A percentile compares a stretch with the other conserved stretches of the same genome.
Conservation (phyloP, 2,329 filamentous ascomycete species). For the Phoma sp. region DNA sequence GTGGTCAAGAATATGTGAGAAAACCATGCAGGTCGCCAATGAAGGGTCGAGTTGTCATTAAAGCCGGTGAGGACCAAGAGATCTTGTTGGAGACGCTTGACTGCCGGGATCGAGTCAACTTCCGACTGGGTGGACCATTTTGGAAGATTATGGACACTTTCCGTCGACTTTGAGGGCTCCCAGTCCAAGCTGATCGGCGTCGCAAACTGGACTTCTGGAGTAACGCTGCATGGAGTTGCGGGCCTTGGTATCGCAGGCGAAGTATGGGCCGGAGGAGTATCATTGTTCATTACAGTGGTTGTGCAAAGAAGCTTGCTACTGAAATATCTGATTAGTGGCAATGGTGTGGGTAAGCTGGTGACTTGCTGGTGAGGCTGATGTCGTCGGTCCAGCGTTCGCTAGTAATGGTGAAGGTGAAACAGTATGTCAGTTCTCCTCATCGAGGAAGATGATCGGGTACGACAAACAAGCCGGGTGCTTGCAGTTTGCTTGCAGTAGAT, state of each 20-base stretch:
- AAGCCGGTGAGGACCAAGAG: slow-evolving; percentile 38
- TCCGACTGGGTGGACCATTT: slow-evolving; percentile 23
- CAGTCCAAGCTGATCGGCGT: background rate
- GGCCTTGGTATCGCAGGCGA: background rate
- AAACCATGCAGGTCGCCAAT: slow-evolving; percentile 43
- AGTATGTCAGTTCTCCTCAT: background rate
- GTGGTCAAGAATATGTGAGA: background rate
- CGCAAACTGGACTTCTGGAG: background rate
- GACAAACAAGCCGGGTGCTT: slow-evolving; percentile 1
- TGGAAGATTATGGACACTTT: background rate
- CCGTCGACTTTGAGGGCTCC: background rate
- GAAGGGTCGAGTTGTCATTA: slow-evolving; percentile 35
- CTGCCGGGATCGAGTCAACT: slow-evolving; percentile 16
- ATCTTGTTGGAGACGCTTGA: slow-evolving; percentile 36
- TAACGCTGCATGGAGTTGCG: background rate
- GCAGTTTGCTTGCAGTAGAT: slow-evolving; percentile 1
- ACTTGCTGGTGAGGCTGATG: background rate
- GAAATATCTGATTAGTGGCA: background rate
- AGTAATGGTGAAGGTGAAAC: slow-evolving; percentile 2
- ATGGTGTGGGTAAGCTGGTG: background rate
- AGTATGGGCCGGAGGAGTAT: background rate
- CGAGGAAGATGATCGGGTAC: background rate
- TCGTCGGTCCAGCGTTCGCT: background rate
- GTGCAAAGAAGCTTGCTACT: background rate
- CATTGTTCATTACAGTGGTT: background rate